Base-by-base conservation (phyloP, 805 yeast genomes). In the Clavispora phyllophila region DNA sequence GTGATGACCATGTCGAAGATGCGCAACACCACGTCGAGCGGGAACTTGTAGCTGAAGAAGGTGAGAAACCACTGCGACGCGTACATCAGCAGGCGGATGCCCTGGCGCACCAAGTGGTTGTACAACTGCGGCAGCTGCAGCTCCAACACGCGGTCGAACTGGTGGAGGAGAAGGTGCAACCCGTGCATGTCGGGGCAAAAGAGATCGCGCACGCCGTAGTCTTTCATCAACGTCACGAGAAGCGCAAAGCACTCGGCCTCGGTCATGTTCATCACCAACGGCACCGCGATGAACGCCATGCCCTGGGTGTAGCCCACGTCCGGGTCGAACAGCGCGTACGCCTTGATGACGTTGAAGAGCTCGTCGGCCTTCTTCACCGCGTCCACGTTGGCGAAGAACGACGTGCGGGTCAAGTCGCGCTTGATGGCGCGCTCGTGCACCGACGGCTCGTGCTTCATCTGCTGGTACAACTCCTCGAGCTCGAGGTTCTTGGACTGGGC, bases 281-380 rank as follows among this genome's bases (percentile, higher is more conserved):
- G 97, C 5, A 88, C 88, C 0, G 87, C 78, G 35, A 93, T 79
- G 57, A 93, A 93, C 1, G 95, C 95, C 96, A 93, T 89, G 7
- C 99, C 98, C 63, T 93, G 99, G 2, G 97, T 93, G 57, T 93
- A 93, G 0, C 99, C 99, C 39, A 93, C 96, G 40, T 90, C 97
- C 1, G 85, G 81, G 61, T 93, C 98, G 60, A 78, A 84, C 37
- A 87, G 65, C 18, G 93, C 80, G 65, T 91, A 93, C 0, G 89
- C 90, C 56, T 85, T 86, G 48, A 93, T 76, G 23, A 93, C 82
- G 43, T 81, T 79, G 56, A 72, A 85, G 27, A 93, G 66, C 39
- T 87, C 81, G 26, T 77, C 82, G 10, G 73, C 66, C 54, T 82
- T 81, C 39, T 80, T 78, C 22, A 72, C 72, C 44, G 73, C 72